These are phyloP conservation scores for Sugiyamaella lignohabitans DNA, from an alignment of 805 yeast genomes.

Conservation along the genomic window DNA sequence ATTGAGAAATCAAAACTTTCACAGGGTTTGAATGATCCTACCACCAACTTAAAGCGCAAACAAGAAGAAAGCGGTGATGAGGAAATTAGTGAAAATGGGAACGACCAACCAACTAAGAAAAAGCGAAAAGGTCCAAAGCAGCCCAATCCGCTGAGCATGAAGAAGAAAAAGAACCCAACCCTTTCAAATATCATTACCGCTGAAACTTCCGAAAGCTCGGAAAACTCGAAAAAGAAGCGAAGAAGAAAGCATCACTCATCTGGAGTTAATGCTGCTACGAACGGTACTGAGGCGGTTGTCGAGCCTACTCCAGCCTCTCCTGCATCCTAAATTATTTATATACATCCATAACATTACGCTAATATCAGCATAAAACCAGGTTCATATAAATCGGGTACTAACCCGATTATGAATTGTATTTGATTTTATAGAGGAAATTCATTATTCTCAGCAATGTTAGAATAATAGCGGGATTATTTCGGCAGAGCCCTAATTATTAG, in stretches of 20 bases:
- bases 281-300: not conserved
- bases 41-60: constrained; percentile 32
- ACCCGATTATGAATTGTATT: too few relatives aligned
- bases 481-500: too few relatives aligned
- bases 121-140: constrained; percentile 54
- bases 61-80: constrained; percentile 14
- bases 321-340: not conserved
- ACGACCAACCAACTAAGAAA: constrained; percentile 19
- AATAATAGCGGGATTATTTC: too few relatives aligned
- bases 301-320: not conserved
- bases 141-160: constrained; percentile 87
- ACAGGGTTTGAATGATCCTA: constrained; percentile 64
- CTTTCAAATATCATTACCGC: too few relatives aligned
- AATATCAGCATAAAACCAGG: too few relatives aligned
- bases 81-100: constrained; percentile 26
- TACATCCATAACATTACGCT: too few relatives aligned
- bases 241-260: constrained; percentile 9
- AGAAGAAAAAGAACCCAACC: constrained; percentile 61
- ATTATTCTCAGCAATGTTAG: too few relatives aligned
- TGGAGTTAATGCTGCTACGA: not conserved
- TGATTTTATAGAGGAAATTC: too few relatives aligned
- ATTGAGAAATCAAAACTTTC: constrained; percentile 64
- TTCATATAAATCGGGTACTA: too few relatives aligned
- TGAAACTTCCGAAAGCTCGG: too few relatives aligned
- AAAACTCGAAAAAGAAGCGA: constrained; percentile 12